Conservation (phyloP, 352 stramenopile species). For the Globisporangium emineosum region DNA sequence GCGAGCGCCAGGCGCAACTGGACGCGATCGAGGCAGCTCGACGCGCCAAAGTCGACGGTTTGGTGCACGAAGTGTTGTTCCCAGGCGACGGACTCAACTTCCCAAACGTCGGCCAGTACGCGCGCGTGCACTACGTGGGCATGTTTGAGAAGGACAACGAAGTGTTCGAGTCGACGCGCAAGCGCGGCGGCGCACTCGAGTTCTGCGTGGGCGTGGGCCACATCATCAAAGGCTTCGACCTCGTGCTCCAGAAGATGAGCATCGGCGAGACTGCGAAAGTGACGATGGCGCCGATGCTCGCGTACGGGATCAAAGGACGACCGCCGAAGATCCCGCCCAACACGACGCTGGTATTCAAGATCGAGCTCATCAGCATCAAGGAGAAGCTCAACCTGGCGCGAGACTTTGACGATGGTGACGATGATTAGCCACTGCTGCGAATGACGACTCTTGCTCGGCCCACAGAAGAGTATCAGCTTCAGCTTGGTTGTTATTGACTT, state of each 20-base stretch:
- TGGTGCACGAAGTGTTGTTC: slow-evolving; percentile 55
- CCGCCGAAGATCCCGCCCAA: slow-evolving; percentile 69
- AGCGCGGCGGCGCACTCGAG: slow-evolving; percentile 58
- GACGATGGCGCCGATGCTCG: slow-evolving; percentile 58
- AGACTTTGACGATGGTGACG: slow-evolving; percentile 13
- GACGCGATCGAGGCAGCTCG: slow-evolving; percentile 42
- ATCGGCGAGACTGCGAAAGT: slow-evolving; percentile 67
- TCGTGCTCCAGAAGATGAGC: slow-evolving; percentile 71
- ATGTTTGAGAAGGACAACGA: slow-evolving; percentile 45
- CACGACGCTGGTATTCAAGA: slow-evolving; percentile 70
- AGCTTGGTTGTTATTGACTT: too few species aligned
- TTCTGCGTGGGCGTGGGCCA: slow-evolving; percentile 71
- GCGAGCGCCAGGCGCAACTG: slow-evolving; percentile 41
- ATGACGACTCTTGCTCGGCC: too few species aligned
- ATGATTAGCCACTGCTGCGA: too few species aligned
- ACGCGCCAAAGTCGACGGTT: slow-evolving; percentile 33
- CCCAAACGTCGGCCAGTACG: slow-evolving; percentile 57
- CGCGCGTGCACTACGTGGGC: slow-evolving; percentile 67
- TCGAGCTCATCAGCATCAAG: slow-evolving; percentile 80
- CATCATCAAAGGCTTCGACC: slow-evolving; percentile 66
- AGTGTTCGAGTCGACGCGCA: slow-evolving; percentile 67
- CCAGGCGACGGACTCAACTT: slow-evolving; percentile 54
- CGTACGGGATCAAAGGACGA: slow-evolving; percentile 68
- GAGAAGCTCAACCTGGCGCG: slow-evolving; percentile 51
- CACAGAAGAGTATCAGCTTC: too few species aligned